These are phyloP conservation scores for Russula olivacea DNA, from an alignment of 768 basidiomycete genomes.

Conservation along the genomic window DNA sequence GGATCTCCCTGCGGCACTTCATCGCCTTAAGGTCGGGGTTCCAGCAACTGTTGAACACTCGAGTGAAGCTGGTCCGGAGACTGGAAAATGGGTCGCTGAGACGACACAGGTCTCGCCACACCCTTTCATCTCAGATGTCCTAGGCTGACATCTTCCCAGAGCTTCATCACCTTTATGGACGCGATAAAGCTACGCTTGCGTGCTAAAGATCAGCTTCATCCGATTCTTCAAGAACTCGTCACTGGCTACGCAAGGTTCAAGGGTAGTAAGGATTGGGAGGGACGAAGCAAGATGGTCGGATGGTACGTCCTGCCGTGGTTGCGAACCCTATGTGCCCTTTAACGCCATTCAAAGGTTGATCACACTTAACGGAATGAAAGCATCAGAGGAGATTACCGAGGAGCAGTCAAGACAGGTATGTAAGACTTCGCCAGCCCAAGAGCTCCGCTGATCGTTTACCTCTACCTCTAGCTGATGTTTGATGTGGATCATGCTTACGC, in stretches of 20 bases:
- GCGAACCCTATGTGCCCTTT: background rate
- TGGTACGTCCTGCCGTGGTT: slow-evolving; percentile 51
- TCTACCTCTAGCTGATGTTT: slow-evolving; percentile 64
- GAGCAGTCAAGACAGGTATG: slow-evolving; percentile 88
- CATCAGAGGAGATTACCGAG: slow-evolving; percentile 91
- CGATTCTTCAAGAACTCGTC: slow-evolving; percentile 91
- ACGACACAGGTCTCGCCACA: slow-evolving; percentile 76
- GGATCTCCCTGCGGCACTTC: slow-evolving; percentile 89
- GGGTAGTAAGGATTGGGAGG: slow-evolving; percentile 94
- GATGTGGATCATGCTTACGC: slow-evolving; percentile 96
- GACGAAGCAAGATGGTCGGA: slow-evolving; percentile 84
- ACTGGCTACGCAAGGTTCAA: slow-evolving; percentile 92
- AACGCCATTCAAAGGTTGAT: slow-evolving; percentile 63
- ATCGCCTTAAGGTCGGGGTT: slow-evolving; percentile 85
- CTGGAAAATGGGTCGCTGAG: slow-evolving; percentile 95
- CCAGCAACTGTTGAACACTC: slow-evolving; percentile 97
- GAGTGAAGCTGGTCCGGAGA: slow-evolving; percentile 86
- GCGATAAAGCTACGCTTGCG: slow-evolving; percentile 85
- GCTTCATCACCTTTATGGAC: slow-evolving; percentile 99
- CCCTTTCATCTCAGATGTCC: background rate
- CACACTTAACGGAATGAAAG: slow-evolving; percentile 94
- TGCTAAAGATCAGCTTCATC: slow-evolving; percentile 97
- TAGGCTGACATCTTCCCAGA: slow-evolving; percentile 43
- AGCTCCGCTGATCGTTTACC: background rate
- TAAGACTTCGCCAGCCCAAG: slow-evolving; percentile 5